Evolutionary conservation across 805 yeast species (phyloP).

Genomic region (Cyberlindnera mississippiensis): DNA sequence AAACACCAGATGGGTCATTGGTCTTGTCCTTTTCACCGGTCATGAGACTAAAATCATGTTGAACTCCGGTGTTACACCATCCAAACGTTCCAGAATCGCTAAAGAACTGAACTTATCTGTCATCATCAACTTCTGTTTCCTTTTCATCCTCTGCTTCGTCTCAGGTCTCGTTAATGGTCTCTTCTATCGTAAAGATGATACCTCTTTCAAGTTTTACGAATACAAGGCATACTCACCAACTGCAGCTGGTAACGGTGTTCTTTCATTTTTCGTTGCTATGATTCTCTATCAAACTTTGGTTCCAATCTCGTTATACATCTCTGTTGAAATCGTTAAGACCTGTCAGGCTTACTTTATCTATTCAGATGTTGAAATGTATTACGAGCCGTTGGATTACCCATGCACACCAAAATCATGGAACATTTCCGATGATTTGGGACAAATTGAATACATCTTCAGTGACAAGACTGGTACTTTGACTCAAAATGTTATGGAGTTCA

Average conservation of each 20-base stretch:
- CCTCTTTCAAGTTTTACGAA: conserved; percentile 60
- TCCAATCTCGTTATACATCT: conserved; percentile 77
- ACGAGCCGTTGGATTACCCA: conserved; percentile 66
- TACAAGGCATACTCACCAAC: conserved; percentile 63
- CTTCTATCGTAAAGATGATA: conserved; percentile 43
- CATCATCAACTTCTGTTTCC: conserved; percentile 55
- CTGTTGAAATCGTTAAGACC: conserved; percentile 77
- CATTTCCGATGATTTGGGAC: conserved; percentile 81
- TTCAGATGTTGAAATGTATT: conserved; percentile 69
- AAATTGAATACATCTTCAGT: conserved; percentile 77
- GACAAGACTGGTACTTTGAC: conserved; percentile 84
- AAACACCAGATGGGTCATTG: conserved; percentile 80
- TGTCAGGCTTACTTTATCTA: conserved; percentile 78
- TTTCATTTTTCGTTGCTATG: conserved; percentile 70
- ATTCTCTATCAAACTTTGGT: conserved; percentile 76
- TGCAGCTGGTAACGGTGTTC: conserved; percentile 63
- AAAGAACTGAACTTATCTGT: conserved; percentile 70
- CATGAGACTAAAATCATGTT: conserved; percentile 76
- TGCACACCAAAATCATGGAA: conserved; percentile 84
- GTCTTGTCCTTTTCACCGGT: conserved; percentile 72
- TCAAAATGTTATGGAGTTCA: conserved; percentile 82
- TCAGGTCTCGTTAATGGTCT: conserved; percentile 72
- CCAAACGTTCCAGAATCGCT: conserved; percentile 72
- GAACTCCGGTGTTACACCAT: conserved; percentile 74
- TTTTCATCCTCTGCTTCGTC: conserved; percentile 62